Percentiles rank a stretch among this genome's conserved stretches.
These are phyloP conservation scores for Hemileccinum rubropunctum DNA, from an alignment of 768 basidiomycete species.

Conservation along the genomic window DNA sequence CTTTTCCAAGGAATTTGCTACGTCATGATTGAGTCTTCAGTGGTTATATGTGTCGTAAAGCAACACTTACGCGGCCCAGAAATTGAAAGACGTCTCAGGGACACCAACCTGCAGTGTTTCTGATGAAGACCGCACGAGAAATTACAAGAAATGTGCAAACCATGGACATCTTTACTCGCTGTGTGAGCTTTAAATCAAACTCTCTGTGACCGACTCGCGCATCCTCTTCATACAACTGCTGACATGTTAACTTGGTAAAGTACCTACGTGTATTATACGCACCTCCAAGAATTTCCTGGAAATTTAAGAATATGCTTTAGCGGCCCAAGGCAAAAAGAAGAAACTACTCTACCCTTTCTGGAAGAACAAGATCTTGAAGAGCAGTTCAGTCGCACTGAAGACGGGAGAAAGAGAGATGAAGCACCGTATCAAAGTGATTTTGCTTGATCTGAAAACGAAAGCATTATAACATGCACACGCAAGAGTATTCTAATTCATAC, in stretches of 20 bases:
- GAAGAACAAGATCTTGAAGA: constrained; percentile 80
- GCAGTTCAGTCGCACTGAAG: constrained; percentile 15
- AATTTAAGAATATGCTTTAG: constrained; percentile 19
- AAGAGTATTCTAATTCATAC: constrained; percentile 33
- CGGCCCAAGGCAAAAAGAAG: constrained; percentile 4
- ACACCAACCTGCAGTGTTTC: constrained; percentile 72
- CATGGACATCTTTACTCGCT: constrained; percentile 99
- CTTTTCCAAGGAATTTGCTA: constrained; percentile 80
- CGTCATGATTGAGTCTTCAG: constrained; percentile 1
- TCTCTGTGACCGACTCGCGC: constrained; percentile 90
- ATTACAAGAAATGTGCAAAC: constrained; percentile 38
- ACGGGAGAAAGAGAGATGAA: constrained; percentile 5
- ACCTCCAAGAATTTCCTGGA: constrained; percentile 79
- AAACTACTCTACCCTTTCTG: constrained; percentile 77
- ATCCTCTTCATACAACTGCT: constrained; percentile 89
- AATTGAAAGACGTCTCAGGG: constrained; percentile 90
- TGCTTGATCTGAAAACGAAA: constrained; percentile 81
- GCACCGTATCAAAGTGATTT: constrained; percentile 91
- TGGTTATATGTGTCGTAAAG: not conserved
- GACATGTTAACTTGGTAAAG: not conserved
- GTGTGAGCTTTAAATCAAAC: constrained; percentile 90
- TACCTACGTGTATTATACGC: constrained; percentile 1
- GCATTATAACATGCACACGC: constrained; percentile 3
- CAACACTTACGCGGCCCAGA: constrained; percentile 78
- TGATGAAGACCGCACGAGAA: not conserved